Conservation (phyloP, 225 moss, liverwort and hornwort genomes). For the Polytrichum commune region DNA sequence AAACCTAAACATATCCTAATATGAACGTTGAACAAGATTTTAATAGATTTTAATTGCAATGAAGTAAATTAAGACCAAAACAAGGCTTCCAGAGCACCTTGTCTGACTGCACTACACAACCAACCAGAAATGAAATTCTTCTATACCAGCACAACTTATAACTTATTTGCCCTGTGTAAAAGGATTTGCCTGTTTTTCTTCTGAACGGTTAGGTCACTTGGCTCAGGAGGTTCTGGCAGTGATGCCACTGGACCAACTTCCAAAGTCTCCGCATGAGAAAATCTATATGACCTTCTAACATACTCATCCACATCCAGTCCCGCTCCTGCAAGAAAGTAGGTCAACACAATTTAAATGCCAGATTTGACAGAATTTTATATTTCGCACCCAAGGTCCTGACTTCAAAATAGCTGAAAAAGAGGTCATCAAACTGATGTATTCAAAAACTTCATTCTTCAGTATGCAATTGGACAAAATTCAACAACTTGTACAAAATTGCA, state of each 20-base stretch:
- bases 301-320: conserved; percentile 99
- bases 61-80: too few species aligned
- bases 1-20: too few species aligned
- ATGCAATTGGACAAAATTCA: neutral
- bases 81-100: too few species aligned
- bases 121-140: too few species aligned
- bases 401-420: too few species aligned
- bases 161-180: neutral
- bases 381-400: too few species aligned
- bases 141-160: too few species aligned
- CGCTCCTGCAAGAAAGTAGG: conserved; percentile 54
- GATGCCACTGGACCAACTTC: conserved; percentile 98
- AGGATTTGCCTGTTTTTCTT: conserved; percentile 71
- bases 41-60: neutral
- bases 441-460: neutral
- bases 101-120: too few species aligned
- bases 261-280: conserved; percentile 91
- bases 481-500: too few species aligned
- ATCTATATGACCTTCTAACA: conserved; percentile 94
- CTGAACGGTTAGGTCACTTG: conserved; percentile 78
- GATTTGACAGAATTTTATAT: too few species aligned
- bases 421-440: neutral
- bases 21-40: neutral
- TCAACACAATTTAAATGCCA: too few species aligned
- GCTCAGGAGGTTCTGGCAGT: conserved; percentile 97